These are phyloP conservation scores for Cladosporium sp. DNA, from an alignment of 2,329 filamentous ascomycete species.

Conservation along the genomic window DNA sequence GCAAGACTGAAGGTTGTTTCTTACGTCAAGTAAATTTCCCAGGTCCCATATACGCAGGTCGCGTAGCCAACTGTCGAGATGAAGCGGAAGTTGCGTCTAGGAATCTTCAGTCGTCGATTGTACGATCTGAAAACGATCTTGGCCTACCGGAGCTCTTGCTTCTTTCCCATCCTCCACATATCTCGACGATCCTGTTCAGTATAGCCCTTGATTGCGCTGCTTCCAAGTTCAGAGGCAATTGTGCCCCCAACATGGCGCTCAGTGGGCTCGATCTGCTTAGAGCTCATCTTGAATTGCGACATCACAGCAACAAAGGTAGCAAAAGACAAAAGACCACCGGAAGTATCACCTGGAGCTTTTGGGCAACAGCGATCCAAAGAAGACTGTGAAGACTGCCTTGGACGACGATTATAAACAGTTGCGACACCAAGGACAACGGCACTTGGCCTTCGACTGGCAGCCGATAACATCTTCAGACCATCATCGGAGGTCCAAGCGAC, in stretches of 20 bases:
- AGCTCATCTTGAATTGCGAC: not conserved
- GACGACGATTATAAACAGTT: not conserved
- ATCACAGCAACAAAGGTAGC: not conserved
- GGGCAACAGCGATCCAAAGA: too few species aligned
- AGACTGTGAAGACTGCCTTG: not conserved
- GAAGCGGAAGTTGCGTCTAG: conserved; percentile 41
- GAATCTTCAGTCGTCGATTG: not conserved
- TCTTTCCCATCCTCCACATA: conserved; percentile 44
- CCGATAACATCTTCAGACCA: not conserved
- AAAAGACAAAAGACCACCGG: not conserved
- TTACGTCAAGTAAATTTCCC: conserved; percentile 38
- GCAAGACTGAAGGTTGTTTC: not conserved
- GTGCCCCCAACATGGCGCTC: conserved; percentile 6
- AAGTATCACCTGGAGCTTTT: too few species aligned
- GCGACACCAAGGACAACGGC: not conserved
- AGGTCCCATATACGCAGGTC: conserved; percentile 49
- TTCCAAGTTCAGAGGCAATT: not conserved
- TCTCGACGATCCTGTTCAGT: conserved; percentile 31
- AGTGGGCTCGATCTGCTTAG: not conserved
- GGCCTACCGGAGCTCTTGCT: conserved; percentile 38
- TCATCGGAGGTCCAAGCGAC: not conserved
- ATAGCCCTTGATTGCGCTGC: conserved; percentile 4
- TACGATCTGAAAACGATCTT: too few species aligned
- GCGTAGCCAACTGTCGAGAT: conserved; percentile 46
- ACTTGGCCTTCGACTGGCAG: not conserved